Conservation (phyloP, 2,329 filamentous ascomycete species). For the Aspergillus eucalypticola region DNA sequence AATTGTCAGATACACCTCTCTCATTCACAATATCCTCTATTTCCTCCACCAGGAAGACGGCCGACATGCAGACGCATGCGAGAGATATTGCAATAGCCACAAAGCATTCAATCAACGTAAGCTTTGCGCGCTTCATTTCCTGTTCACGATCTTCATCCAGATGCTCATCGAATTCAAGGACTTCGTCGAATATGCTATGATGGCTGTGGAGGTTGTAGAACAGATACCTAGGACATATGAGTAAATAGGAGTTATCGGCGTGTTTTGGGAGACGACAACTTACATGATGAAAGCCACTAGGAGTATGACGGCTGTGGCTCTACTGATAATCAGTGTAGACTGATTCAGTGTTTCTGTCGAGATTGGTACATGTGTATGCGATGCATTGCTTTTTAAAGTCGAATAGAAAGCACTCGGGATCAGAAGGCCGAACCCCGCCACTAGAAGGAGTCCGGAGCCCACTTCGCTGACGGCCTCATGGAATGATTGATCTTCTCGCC, state of each 20-base stretch:
- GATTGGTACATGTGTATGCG: constrained; percentile 31
- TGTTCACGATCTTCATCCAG: constrained; percentile 64
- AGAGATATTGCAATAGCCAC: constrained; percentile 66
- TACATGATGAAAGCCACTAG: constrained; percentile 68
- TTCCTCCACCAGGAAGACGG: constrained; percentile 70
- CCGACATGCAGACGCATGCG: constrained; percentile 70
- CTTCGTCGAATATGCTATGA: constrained; percentile 72
- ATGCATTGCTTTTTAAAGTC: constrained; percentile 48
- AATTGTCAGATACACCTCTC: constrained; percentile 56
- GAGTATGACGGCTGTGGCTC: constrained; percentile 69
- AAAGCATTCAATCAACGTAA: constrained; percentile 73
- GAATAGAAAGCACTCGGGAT: constrained; percentile 51
- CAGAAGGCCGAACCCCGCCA: constrained; percentile 63
- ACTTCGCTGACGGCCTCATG: constrained; percentile 76
- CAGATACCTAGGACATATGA: constrained; percentile 46
- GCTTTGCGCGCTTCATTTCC: constrained; percentile 63
- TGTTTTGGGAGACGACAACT: constrained; percentile 13
- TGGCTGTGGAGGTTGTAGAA: constrained; percentile 76
- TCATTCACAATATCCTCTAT: constrained; percentile 64
- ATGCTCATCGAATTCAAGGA: constrained; percentile 70
- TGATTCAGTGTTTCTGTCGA: constrained; percentile 46
- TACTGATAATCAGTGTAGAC: constrained; percentile 66
- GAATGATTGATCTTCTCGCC: constrained; percentile 67
- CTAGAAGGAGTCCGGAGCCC: constrained; percentile 73
- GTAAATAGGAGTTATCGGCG: neutral